phyloP scores from a whole-genome alignment of 495 filamentous ascomycete species.

The Penicillium atrosanguineum region DNA sequence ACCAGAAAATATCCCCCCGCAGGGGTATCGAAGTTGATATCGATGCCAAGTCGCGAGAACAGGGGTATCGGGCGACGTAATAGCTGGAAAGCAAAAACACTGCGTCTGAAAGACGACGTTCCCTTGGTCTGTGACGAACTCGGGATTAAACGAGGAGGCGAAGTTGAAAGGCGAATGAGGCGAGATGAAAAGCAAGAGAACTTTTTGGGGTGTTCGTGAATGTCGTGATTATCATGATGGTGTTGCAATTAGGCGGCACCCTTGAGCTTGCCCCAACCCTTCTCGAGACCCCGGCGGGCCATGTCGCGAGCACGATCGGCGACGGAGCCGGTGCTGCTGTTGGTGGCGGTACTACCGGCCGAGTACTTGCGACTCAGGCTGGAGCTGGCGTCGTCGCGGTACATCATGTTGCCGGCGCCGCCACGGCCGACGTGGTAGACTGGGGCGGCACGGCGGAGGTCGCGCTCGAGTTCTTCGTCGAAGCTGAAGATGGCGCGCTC shows the following conservation, averaged over 20 bases:
- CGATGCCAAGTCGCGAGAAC: conserved; percentile 3
- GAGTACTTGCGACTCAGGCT: conserved; percentile 43
- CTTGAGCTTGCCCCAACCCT: conserved; percentile 46
- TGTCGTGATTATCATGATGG: conserved; percentile 27
- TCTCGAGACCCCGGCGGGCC: conserved; percentile 41
- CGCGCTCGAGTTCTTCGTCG: conserved; percentile 85
- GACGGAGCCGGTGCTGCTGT: conserved; percentile 38
- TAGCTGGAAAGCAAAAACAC: neutral
- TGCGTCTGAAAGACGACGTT: neutral
- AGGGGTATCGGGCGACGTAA: conserved; percentile 14
- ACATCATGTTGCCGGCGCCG: conserved; percentile 78
- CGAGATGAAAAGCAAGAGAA: conserved; percentile 17
- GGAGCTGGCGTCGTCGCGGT: conserved; percentile 30
- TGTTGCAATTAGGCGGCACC: conserved; percentile 30
- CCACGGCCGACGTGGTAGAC: conserved; percentile 85
- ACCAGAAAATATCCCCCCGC: neutral
- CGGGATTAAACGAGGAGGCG: conserved; percentile 14
- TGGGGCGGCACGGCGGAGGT: conserved; percentile 58
- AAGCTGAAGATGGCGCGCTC: conserved; percentile 80
- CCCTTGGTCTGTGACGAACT: neutral
- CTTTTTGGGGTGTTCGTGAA: conserved; percentile 33
- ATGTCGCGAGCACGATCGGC: conserved; percentile 41
- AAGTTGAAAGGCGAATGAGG: no score
- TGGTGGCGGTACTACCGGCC: conserved; percentile 32
- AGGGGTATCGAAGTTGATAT: neutral